These are phyloP conservation scores for Flaveria trinervia DNA, from an alignment of 129 eudicot genomes.

Conservation along the genomic window DNA sequence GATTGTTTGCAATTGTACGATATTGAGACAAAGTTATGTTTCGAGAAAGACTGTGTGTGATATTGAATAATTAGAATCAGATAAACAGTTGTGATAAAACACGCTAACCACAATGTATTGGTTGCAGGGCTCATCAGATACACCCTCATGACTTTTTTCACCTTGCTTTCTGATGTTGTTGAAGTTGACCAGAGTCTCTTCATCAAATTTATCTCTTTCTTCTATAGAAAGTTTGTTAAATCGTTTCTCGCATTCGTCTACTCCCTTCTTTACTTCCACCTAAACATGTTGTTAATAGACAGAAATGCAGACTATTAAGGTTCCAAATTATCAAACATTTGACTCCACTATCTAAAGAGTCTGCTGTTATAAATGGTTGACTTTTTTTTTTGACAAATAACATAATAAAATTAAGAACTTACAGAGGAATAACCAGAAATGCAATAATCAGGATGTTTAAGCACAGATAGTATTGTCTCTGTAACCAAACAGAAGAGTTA, in stretches of 20 bases:
- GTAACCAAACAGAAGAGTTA: constrained; percentile 32
- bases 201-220: constrained; percentile 84
- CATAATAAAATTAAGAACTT: constrained; percentile 32
- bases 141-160: constrained; percentile 35
- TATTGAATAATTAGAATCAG: not conserved
- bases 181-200: constrained; percentile 80
- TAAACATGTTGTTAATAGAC: constrained; percentile 23
- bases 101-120: constrained; percentile 83
- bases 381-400: not conserved
- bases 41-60: not conserved
- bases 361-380: not conserved
- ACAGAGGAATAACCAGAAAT: constrained; percentile 81
- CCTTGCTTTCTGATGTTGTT: constrained; percentile 64
- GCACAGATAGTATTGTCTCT: constrained; percentile 76
- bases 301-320: not conserved
- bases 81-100: not conserved
- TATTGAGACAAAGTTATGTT: no score
- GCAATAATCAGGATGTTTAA: constrained; percentile 83
- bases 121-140: constrained; percentile 55
- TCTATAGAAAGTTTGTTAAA: constrained; percentile 74
- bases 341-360: not conserved
- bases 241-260: constrained; percentile 65
- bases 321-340: not conserved
- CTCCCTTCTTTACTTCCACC: constrained; percentile 64
- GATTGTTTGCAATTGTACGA: no score